Conservation (phyloP, 495 filamentous ascomycete species). For the Paragyromitra xinjiangensis region DNA sequence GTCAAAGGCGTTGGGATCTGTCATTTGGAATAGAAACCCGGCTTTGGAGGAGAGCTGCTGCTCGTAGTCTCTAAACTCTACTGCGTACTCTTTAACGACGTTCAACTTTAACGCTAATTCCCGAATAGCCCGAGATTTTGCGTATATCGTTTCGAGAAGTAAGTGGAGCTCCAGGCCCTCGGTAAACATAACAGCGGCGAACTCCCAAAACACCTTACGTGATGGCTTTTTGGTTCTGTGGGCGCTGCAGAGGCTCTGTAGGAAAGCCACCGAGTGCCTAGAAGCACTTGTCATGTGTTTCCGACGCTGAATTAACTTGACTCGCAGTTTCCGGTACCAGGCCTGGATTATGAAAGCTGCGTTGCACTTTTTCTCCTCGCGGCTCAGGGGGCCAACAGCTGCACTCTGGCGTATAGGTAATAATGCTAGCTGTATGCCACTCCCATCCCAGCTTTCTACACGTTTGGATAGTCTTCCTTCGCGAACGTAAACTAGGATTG, state of each 20-base stretch:
- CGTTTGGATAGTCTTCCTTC: conserved; percentile 11
- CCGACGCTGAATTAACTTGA: background rate
- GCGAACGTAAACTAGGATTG: conserved; percentile 11
- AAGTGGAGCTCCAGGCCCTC: conserved; percentile 23
- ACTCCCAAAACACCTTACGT: conserved; percentile 4
- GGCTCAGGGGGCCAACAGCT: background rate
- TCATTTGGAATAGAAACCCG: background rate
- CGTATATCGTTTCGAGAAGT: background rate
- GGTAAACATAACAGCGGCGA: conserved; percentile 15
- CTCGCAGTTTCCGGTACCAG: conserved; percentile 3
- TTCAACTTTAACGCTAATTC: background rate
- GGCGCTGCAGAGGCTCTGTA: conserved; percentile 7
- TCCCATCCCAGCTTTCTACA: background rate
- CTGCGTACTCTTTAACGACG: background rate
- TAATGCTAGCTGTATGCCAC: background rate
- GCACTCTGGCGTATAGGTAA: background rate
- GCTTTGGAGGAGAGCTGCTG: background rate
- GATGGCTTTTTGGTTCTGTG: background rate
- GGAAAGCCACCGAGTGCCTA: background rate
- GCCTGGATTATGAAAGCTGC: conserved; percentile 28
- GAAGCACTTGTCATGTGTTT: background rate
- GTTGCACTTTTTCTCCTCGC: background rate
- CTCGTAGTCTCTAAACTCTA: background rate
- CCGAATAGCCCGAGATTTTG: background rate
- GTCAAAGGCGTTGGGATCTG: background rate